phyloP scores from a whole-genome alignment of 2,329 filamentous ascomycete species.

The Ophiocordyceps camponoti-rufipedis region DNA sequence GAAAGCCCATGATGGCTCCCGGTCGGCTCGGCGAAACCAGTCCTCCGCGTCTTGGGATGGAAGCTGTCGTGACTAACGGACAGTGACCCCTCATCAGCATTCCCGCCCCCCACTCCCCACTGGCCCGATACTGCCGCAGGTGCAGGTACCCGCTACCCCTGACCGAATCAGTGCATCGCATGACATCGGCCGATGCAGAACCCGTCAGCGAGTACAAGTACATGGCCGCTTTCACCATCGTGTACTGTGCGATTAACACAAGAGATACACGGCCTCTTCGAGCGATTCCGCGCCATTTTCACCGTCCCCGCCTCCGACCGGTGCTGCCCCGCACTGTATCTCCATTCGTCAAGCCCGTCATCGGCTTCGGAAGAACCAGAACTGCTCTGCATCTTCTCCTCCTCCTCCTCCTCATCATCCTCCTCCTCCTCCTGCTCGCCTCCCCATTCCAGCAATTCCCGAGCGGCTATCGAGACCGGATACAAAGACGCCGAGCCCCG shows the following conservation, averaged over 20 bases:
- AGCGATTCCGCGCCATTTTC: background rate
- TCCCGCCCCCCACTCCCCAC: background rate
- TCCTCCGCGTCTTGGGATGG: background rate
- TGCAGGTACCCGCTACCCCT: no score
- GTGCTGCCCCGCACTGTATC: background rate
- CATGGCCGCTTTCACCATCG: no score
- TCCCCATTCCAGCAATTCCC: background rate
- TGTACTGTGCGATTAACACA: background rate
- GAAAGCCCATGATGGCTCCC: no score
- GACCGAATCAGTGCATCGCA: no score
- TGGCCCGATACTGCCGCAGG: background rate
- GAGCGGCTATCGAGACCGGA: background rate
- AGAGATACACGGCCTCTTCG: background rate
- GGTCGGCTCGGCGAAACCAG: background rate
- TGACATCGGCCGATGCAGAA: no score
- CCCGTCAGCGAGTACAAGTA: no score
- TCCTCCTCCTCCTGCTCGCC: background rate
- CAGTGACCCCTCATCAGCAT: no score
- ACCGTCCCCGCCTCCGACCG: background rate
- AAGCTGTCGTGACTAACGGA: no score
- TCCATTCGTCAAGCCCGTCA: background rate
- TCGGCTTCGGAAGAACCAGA: background rate
- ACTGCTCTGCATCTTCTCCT: no score
- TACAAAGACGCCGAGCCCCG: background rate
- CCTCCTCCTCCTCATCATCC: no score